Evolutionary conservation across 2,329 filamentous ascomycete genomes (phyloP).

Genomic region (Aspergillus sp.): DNA sequence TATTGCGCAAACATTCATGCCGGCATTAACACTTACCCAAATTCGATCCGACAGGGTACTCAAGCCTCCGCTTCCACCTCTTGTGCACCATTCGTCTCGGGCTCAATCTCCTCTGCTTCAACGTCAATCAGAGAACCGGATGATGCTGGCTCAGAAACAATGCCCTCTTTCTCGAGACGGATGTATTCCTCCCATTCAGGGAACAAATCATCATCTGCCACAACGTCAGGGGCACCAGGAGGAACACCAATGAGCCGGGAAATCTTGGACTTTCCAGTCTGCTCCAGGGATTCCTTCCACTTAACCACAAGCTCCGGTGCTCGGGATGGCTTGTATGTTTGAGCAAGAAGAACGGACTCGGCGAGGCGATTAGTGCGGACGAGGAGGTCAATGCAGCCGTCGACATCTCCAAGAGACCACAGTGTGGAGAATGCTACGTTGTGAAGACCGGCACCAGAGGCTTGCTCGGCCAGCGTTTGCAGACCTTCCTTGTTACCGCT

Average conservation of each 20-base stretch:
- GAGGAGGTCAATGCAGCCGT: slow-evolving; percentile 79
- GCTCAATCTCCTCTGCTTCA: slow-evolving; percentile 35
- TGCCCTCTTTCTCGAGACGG: slow-evolving; percentile 75
- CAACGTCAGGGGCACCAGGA: slow-evolving; percentile 65
- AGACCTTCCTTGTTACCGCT: slow-evolving; percentile 80
- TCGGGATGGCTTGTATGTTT: slow-evolving; percentile 90
- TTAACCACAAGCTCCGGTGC: slow-evolving; percentile 68
- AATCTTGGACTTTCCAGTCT: slow-evolving; percentile 82
- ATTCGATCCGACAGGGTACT: not conserved
- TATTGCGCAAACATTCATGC: slow-evolving; percentile 9
- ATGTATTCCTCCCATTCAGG: slow-evolving; percentile 96
- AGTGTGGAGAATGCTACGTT: slow-evolving; percentile 91
- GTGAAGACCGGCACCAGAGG: slow-evolving; percentile 76
- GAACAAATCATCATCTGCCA: slow-evolving; percentile 78
- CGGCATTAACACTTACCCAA: slow-evolving; percentile 8
- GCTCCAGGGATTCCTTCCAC: slow-evolving; percentile 86
- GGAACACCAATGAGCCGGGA: slow-evolving; percentile 82
- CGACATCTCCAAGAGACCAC: slow-evolving; percentile 84
- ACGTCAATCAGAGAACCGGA: slow-evolving; percentile 49
- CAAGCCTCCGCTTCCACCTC: slow-evolving; percentile 32
- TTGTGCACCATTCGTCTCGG: slow-evolving; percentile 38
- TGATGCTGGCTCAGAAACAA: slow-evolving; percentile 45
- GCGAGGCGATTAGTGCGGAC: slow-evolving; percentile 76
- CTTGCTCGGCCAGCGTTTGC: slow-evolving; percentile 71
- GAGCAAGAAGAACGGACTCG: slow-evolving; percentile 88